phyloP scores from a whole-genome alignment of 1,139 yeast genomes.

The Candida sp. region DNA sequence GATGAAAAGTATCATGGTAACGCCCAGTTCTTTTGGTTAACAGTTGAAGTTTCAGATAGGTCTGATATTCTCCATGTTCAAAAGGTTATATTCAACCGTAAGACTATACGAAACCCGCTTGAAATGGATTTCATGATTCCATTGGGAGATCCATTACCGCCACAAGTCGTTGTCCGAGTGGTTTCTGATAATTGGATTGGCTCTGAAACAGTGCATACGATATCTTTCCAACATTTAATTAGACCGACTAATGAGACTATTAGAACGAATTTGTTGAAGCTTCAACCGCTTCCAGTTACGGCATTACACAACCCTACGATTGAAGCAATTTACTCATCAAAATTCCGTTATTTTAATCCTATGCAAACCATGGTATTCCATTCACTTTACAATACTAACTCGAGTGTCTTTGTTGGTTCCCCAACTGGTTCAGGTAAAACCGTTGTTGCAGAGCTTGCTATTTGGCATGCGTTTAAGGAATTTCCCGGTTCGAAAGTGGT shows the following conservation, averaged over 20 bases:
- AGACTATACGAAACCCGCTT: conserved; percentile 55
- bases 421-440: conserved; percentile 99
- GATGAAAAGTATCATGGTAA: conserved; percentile 78
- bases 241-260: conserved; percentile 86
- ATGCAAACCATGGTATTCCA: conserved; percentile 99
- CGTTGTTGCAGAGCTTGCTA: conserved; percentile 93
- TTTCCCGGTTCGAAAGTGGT: conserved; percentile 83
- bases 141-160: conserved; percentile 80
- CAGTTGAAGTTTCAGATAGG: conserved; percentile 83
- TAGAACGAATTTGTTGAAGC: conserved; percentile 71
- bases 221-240: conserved; percentile 87
- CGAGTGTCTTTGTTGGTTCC: conserved; percentile 89
- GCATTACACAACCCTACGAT: conserved; percentile 71
- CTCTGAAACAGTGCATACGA: conserved; percentile 69
- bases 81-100: conserved; percentile 64
- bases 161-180: conserved; percentile 77
- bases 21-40: conserved; percentile 87
- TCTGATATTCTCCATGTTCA: conserved; percentile 79
- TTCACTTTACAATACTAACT: conserved; percentile 73
- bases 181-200: conserved; percentile 91
- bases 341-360: conserved; percentile 89
- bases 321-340: conserved; percentile 62
- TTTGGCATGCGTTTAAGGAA: conserved; percentile 90
- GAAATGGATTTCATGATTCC: conserved; percentile 94
- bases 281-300: conserved; percentile 82